Base-by-base conservation (phyloP, 139 green algal genomes). In the Volvox reticuliferus region DNA sequence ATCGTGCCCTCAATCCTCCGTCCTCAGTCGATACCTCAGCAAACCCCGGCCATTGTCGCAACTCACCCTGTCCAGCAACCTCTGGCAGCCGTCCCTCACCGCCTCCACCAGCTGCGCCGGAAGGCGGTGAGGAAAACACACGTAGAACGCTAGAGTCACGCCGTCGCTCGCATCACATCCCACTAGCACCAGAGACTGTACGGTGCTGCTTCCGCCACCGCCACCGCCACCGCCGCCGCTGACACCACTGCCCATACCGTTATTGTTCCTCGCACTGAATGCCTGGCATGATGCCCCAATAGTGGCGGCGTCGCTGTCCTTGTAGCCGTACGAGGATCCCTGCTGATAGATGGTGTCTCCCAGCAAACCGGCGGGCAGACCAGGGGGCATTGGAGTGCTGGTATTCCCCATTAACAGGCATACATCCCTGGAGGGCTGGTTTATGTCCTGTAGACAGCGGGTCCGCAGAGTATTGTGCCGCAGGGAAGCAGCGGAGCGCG, bases 91-190 rank as follows among this genome's bases (percentile, higher is more conserved):
- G 67, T 62, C 35, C 35, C 67, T 3, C 67, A 88, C 83, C 63
- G 35, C 67, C 67, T 69, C 83, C 67, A 88, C 35, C 65, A 88
- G 83, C 35, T n/a, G 35, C 26, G 9, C 36, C 9, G 83, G 83
- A 67, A 88, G 83, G 67, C 83, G 67, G 67, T 88, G 83, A 26
- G 32, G 19, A 37, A 88, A 88, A 65, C 83, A 88, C 83, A 88
- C 36, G 67, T 88, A 88, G 67, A 80, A 79, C 2, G 83, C 83
- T 22, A 88, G 33, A 16, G 26, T 79, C 35, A 62, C 67, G 14
- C 82, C 82, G 61, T 35, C 63, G 35, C 68, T 33, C 2, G 36
- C 24, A 37, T 50, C 63, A 18, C 32, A 44, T 17, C 83, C 83
- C 13, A 88, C 83, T 24, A 88, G 67, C 35, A 21, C 83, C 0